Evolutionary conservation across 305 asterid genomes (phyloP).

Genomic region (Rubia balearica): DNA sequence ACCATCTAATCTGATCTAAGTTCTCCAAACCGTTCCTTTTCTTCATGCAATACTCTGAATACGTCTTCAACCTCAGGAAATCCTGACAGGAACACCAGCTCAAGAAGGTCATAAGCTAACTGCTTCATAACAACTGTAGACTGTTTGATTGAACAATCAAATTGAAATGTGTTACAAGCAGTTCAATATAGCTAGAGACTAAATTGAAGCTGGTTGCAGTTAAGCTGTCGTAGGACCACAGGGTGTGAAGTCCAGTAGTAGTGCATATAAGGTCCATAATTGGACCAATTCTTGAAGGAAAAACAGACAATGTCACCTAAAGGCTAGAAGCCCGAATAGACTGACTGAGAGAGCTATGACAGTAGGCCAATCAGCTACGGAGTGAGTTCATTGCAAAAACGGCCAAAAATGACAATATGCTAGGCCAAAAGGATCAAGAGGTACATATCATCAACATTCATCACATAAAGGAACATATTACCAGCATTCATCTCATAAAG

Average conservation of each 20-base stretch:
- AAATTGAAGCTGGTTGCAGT: not conserved
- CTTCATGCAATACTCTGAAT: conserved; percentile 53
- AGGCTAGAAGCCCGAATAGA: not conserved
- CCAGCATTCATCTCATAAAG: not conserved
- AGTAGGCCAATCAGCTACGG: not conserved
- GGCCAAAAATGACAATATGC: not conserved
- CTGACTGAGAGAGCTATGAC: not conserved
- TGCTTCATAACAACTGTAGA: conserved; percentile 83
- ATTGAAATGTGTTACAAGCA: not conserved
- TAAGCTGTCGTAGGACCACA: not conserved
- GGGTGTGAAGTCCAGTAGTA: not conserved
- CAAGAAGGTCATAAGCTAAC: conserved; percentile 64
- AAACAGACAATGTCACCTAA: not conserved
- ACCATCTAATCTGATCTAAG: conserved; percentile 23
- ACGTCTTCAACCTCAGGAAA: conserved; percentile 76
- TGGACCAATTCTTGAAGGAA: not conserved
- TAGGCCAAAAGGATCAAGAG: not conserved
- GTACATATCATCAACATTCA: not conserved
- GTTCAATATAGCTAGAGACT: not conserved
- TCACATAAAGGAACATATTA: not conserved
- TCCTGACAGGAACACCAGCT: conserved; percentile 68
- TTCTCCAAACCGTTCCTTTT: conserved; percentile 65
- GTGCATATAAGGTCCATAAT: not conserved
- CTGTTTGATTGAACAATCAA: conserved; percentile 37
- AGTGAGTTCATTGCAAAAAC: not conserved